Evolutionary conservation across 129 eudicot species (phyloP).

Genomic region (Calendula officinalis): DNA sequence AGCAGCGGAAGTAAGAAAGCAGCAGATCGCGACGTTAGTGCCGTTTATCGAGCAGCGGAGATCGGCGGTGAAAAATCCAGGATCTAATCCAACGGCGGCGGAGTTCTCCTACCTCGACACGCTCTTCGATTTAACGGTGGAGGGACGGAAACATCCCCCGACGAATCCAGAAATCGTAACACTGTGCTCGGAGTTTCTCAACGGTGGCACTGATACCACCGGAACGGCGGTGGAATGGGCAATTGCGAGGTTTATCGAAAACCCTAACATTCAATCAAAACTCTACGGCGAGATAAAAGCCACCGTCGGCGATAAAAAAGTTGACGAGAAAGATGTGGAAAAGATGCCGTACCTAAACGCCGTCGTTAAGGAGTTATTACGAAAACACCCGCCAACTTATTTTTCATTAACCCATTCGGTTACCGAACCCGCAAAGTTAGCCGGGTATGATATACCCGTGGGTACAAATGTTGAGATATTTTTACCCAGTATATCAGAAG

Average conservation of each 20-base stretch:
- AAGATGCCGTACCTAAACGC: conserved; percentile 45
- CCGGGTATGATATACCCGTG: conserved; percentile 62
- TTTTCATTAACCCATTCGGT: conserved; percentile 71
- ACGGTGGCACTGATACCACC: conserved; percentile 90
- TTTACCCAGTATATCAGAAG: conserved; percentile 57
- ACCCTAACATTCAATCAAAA: conserved; percentile 52
- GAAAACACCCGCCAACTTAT: conserved; percentile 91
- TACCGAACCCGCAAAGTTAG: conserved; percentile 55
- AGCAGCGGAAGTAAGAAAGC: conserved; percentile 42
- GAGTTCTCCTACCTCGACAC: too few species aligned
- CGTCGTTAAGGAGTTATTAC: conserved; percentile 38
- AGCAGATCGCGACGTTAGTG: too few species aligned
- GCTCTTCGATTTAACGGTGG: too few species aligned
- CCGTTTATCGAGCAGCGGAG: conserved; percentile 32
- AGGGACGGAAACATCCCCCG: too few species aligned
- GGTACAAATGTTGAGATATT: conserved; percentile 59
- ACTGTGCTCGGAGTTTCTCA: conserved; percentile 70
- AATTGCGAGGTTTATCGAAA: conserved; percentile 11
- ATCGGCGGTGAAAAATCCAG: conserved; percentile 40
- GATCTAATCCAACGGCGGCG: background rate
- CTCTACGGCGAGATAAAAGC: conserved; percentile 51
- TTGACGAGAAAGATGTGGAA: conserved; percentile 64
- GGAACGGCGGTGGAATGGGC: conserved; percentile 93
- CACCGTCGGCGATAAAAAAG: conserved; percentile 44
- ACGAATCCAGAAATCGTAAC: conserved; percentile 57